Percentiles rank a stretch among this genome's conserved stretches.
Evolutionary conservation across 768 basidiomycete genomes (phyloP).

Genomic region (Podaxis sp.): DNA sequence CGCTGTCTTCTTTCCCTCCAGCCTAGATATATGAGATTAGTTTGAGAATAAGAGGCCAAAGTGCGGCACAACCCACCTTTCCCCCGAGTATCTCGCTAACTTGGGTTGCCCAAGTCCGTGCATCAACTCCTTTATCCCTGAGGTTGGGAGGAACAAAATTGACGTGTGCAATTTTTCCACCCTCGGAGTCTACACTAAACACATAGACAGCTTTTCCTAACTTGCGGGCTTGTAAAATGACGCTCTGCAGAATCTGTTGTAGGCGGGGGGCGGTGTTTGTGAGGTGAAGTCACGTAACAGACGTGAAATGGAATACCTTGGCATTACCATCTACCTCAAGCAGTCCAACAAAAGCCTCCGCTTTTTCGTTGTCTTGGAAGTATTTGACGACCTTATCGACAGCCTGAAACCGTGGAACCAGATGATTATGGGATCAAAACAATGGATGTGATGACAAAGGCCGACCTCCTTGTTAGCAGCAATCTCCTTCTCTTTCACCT

Average conservation of each 20-base stretch:
- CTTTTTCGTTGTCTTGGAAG: conserved; percentile 77
- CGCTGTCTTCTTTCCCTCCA: conserved; percentile 92
- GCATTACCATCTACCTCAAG: conserved; percentile 82
- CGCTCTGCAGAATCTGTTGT: conserved; percentile 66
- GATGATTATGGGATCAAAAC: background rate
- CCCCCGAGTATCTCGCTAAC: conserved; percentile 84
- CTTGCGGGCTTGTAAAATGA: conserved; percentile 78
- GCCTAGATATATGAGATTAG: conserved; percentile 48
- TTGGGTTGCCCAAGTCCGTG: conserved; percentile 82
- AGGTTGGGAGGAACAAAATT: conserved; percentile 68
- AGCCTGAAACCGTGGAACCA: conserved; percentile 45
- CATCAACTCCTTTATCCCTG: conserved; percentile 73
- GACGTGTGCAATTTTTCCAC: conserved; percentile 80
- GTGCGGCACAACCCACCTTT: conserved; percentile 55
- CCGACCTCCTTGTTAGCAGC: conserved; percentile 75
- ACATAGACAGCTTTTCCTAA: conserved; percentile 85
- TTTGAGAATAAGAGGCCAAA: background rate
- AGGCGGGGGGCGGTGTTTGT: background rate
- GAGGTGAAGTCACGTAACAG: background rate
- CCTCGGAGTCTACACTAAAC: conserved; percentile 72
- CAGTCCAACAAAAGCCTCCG: conserved; percentile 65
- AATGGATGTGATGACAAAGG: background rate
- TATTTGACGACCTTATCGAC: conserved; percentile 65
- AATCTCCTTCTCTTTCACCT: conserved; percentile 78
- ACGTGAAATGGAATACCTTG: conserved; percentile 52